Percentiles rank a stretch among this genome's conserved stretches.
These are phyloP conservation scores for Haberlea rhodopensis DNA, from an alignment of 257 asterid species.

Conservation along the genomic window DNA sequence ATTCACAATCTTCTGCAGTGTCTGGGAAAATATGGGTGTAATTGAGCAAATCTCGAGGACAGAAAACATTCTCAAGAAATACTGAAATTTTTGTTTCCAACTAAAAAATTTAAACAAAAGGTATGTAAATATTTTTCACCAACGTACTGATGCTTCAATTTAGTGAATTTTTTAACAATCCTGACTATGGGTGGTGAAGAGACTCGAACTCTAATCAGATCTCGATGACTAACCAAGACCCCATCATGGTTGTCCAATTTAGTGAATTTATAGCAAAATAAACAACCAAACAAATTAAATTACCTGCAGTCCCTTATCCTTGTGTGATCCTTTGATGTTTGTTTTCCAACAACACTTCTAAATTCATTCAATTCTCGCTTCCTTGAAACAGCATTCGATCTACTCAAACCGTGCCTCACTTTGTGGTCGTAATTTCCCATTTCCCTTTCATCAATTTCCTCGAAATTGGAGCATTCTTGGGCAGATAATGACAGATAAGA, in stretches of 20 bases:
- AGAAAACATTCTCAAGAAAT: no score
- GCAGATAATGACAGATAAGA: slow-evolving; percentile 37
- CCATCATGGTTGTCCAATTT: no score
- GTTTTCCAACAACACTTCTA: slow-evolving; percentile 22
- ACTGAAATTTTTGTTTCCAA: no score
- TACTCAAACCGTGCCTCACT: slow-evolving; percentile 6
- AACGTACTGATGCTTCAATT: no score
- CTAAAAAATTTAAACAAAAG: background rate
- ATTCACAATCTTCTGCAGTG: slow-evolving; percentile 37
- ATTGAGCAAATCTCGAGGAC: no score
- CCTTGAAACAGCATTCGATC: slow-evolving; percentile 10
- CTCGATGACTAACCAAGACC: no score
- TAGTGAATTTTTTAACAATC: no score
- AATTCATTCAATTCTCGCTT: slow-evolving; percentile 22
- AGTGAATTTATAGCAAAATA: background rate
- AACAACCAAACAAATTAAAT: background rate
- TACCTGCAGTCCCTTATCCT: slow-evolving; percentile 41
- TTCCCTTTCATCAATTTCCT: slow-evolving; percentile 21
- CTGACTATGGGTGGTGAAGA: no score
- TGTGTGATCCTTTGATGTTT: slow-evolving; percentile 21
- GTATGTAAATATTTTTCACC: background rate
- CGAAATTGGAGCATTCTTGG: slow-evolving; percentile 14
- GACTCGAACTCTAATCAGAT: no score
- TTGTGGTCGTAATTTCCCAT: background rate
- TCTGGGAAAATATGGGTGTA: slow-evolving; percentile 20